Evolutionary conservation across 2,329 filamentous ascomycete genomes (phyloP).

Genomic region (Byssochlamys sp.): DNA sequence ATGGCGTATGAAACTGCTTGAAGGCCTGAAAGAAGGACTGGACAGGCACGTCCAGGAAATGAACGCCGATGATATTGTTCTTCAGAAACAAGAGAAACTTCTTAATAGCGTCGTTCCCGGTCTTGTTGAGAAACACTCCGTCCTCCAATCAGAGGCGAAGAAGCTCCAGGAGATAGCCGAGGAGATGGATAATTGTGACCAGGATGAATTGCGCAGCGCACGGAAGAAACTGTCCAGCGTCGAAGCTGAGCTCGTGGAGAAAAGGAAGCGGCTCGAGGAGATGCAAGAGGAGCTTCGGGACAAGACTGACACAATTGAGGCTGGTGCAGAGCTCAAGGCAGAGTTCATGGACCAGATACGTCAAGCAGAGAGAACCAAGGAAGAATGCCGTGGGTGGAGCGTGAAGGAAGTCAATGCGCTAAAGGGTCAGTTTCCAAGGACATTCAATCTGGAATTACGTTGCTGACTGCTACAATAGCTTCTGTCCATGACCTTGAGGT

Average conservation of each 20-base stretch:
- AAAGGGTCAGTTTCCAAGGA: conserved; percentile 52
- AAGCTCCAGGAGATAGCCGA: conserved; percentile 61
- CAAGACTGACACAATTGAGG: conserved; percentile 55
- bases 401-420: conserved; percentile 66
- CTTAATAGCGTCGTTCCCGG: conserved; percentile 59
- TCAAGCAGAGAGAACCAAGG: conserved; percentile 70
- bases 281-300: conserved; percentile 58
- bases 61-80: conserved; percentile 57
- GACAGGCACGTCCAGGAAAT: conserved; percentile 67
- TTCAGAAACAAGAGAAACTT: conserved; percentile 60
- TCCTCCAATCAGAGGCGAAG: conserved; percentile 54
- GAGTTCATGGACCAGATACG: conserved; percentile 64
- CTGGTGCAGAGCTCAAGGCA: conserved; percentile 56
- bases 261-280: conserved; percentile 57
- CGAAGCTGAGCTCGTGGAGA: conserved; percentile 60
- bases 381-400: conserved; percentile 84
- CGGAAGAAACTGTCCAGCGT: conserved; percentile 57
- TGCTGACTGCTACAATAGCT: conserved; percentile 13
- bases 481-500: conserved; percentile 32
- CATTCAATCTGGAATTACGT: neutral
- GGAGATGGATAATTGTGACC: conserved; percentile 56
- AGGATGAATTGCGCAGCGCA: conserved; percentile 64
- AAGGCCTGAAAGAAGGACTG: conserved; percentile 73
- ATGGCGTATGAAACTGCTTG: conserved; percentile 82
- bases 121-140: conserved; percentile 51